phyloP scores from a whole-genome alignment of 2,329 filamentous ascomycete genomes.

The Botrytis aclada region DNA sequence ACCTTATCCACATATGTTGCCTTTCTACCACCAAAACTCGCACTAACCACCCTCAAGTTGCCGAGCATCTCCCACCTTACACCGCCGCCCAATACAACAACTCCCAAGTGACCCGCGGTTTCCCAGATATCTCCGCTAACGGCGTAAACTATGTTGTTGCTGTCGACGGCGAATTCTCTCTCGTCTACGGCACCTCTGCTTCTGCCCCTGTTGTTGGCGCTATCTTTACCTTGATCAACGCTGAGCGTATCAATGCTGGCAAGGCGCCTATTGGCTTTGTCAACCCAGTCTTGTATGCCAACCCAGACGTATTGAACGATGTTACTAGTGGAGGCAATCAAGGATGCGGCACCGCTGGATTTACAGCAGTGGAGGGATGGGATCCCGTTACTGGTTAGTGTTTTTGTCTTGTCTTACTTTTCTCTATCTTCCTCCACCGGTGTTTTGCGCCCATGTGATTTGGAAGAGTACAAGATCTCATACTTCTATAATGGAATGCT shows the following conservation, averaged over 20 bases:
- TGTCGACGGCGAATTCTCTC: constrained; percentile 42
- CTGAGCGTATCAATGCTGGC: constrained; percentile 52
- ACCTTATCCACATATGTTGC: neutral
- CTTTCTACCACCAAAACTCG: constrained; percentile 31
- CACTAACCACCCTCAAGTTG: constrained; percentile 28
- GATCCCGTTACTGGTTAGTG: constrained; percentile 39
- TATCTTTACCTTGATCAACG: constrained; percentile 60
- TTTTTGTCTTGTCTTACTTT: neutral
- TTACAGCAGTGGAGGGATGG: constrained; percentile 38
- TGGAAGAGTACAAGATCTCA: neutral
- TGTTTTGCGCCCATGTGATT: neutral
- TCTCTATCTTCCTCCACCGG: neutral
- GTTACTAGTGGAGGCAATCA: constrained; percentile 41
- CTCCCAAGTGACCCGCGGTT: constrained; percentile 43
- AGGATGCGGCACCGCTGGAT: constrained; percentile 40
- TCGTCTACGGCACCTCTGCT: constrained; percentile 50
- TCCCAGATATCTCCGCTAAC: constrained; percentile 47
- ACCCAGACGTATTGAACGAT: constrained; percentile 34
- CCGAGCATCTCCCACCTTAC: constrained; percentile 23
- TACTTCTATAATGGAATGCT: neutral
- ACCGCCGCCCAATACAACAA: constrained; percentile 47
- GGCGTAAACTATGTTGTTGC: constrained; percentile 45
- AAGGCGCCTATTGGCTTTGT: constrained; percentile 44
- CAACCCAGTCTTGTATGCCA: constrained; percentile 43
- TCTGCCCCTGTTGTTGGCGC: constrained; percentile 42